A percentile compares a stretch with the other conserved stretches of the same genome.
Conservation (phyloP, 2,329 filamentous ascomycete genomes). For the Dothideomycetes sp. region DNA sequence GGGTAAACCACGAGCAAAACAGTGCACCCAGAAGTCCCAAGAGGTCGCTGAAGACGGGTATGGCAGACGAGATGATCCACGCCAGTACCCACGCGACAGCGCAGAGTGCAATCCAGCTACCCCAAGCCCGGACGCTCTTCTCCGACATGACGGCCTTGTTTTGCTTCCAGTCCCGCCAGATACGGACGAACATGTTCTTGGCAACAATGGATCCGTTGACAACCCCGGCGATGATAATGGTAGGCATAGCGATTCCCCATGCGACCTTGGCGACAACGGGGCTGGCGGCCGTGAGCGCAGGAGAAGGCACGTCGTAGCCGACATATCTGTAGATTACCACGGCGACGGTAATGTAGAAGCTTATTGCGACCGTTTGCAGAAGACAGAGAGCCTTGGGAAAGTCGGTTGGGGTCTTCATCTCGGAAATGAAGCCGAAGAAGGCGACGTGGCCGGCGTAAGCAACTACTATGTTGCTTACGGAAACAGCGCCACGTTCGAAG, state of each 20-base stretch:
- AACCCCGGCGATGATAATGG: slow-evolving; percentile 60
- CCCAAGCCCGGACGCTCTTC: slow-evolving; percentile 27
- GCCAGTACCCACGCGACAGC: slow-evolving; percentile 47
- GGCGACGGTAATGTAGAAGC: slow-evolving; percentile 52
- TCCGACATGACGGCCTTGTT: slow-evolving; percentile 37
- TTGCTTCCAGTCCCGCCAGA: slow-evolving; percentile 35
- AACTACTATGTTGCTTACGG: slow-evolving; percentile 53
- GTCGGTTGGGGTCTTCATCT: slow-evolving; percentile 49
- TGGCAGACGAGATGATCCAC: slow-evolving; percentile 57
- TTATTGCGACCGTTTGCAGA: slow-evolving; percentile 48
- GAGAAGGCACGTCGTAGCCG: slow-evolving; percentile 50
- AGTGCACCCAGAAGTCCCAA: slow-evolving; percentile 51
- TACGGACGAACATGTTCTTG: slow-evolving; percentile 54
- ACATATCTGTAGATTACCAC: slow-evolving; percentile 56
- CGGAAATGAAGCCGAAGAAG: slow-evolving; percentile 51
- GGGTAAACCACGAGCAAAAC: slow-evolving; percentile 56
- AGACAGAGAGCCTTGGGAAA: slow-evolving; percentile 53
- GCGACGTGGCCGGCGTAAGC: slow-evolving; percentile 37
- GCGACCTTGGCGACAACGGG: slow-evolving; percentile 49
- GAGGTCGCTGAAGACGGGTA: slow-evolving; percentile 58
- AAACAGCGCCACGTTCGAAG: slow-evolving; percentile 44
- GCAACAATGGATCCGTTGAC: slow-evolving; percentile 57
- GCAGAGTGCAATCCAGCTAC: slow-evolving; percentile 50
- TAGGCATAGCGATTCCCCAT: slow-evolving; percentile 59
- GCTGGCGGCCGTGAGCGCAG: slow-evolving; percentile 52